Evolutionary conservation across 106 monocot species (phyloP).

Genomic region (Dioscorea alata): DNA sequence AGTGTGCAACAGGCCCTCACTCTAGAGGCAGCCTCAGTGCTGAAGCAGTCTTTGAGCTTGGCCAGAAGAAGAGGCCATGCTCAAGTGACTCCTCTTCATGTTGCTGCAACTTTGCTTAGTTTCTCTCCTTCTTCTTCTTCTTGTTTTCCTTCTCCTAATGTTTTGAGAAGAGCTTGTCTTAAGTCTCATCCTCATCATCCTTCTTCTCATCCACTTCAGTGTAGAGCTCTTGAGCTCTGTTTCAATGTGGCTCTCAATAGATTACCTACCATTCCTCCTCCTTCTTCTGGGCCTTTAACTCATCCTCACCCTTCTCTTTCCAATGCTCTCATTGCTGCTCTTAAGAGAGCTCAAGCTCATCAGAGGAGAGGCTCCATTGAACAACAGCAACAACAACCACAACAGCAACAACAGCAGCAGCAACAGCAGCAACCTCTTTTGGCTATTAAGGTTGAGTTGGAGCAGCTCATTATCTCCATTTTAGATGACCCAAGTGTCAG

Average conservation of each 20-base stretch:
- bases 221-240: slow-evolving; percentile 93
- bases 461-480: slow-evolving; percentile 89
- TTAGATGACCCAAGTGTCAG: slow-evolving; percentile 95
- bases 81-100: slow-evolving; percentile 93
- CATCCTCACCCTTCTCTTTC: slow-evolving; percentile 60
- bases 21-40: slow-evolving; percentile 70
- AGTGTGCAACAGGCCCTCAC: slow-evolving; percentile 92
- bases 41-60: slow-evolving; percentile 66
- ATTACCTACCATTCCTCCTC: slow-evolving; percentile 59
- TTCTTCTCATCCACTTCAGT: slow-evolving; percentile 63
- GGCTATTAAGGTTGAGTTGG: slow-evolving; percentile 84
- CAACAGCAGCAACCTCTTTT: slow-evolving; percentile 59
- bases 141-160: slow-evolving; percentile 4
- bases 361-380: slow-evolving; percentile 88
- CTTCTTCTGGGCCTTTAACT: slow-evolving; percentile 44
- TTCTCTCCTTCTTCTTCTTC: slow-evolving; percentile 27
- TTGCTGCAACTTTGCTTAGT: slow-evolving; percentile 72
- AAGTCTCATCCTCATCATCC: slow-evolving; percentile 58
- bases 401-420: slow-evolving; percentile 18
- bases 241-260: slow-evolving; percentile 97
- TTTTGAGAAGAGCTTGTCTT: slow-evolving; percentile 73
- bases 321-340: slow-evolving; percentile 90
- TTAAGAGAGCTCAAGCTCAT: slow-evolving; percentile 93
- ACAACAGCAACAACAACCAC: slow-evolving; percentile 50
- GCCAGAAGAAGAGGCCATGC: slow-evolving; percentile 83